Base-by-base conservation (phyloP, 306 rosid species). In the Cercis canadensis region DNA sequence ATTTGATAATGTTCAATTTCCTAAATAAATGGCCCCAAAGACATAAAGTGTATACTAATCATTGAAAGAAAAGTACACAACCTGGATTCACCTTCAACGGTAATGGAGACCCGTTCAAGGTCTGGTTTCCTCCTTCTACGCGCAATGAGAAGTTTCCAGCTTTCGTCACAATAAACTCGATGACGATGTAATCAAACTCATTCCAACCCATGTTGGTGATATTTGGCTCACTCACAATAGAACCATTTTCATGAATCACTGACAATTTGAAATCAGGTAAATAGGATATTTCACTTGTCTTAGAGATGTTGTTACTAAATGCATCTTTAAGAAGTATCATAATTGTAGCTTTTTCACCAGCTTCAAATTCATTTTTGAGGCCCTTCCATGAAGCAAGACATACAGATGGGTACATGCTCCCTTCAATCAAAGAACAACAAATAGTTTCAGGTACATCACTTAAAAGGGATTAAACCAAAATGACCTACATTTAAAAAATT, bases 71-170 rank as follows among this genome's bases (percentile, higher is more conserved):
- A 15, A 55, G 33, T 15, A 62, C 73, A 58, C 69, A 78, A 89
- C 97, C 97, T 89, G 94, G 92, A 56, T 81, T 89, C 80, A 86
- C 96, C 80, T 67, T 86, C 69, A 92, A 75, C 14, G 88, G 85
- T 41, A 92, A 75, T 16, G 96, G 96, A 77, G 87, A 80, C 43
- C 86, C 96, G 40, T 70, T 84, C 79, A 89, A 61, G 60, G 89
- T 84, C 80, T 86, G 92, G 17, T 92, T 83, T 63, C 85, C 94
- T 65, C 87, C 86, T 76, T 75, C 87, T 58, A 89, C 72, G 37
- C 34, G 15, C 76, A 92, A 68, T 29, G 79, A 80, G 74, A 87
- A 78, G 62, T 79, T 83, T 71, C 98, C 95, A 64, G 96, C 78
- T 80, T 73, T 66, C 4, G 79, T 75, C 54, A 78, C 87, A 31